These are phyloP conservation scores for Exsudoporus floridanus DNA, from an alignment of 1,284 basidiomycete genomes.

Conservation along the genomic window DNA sequence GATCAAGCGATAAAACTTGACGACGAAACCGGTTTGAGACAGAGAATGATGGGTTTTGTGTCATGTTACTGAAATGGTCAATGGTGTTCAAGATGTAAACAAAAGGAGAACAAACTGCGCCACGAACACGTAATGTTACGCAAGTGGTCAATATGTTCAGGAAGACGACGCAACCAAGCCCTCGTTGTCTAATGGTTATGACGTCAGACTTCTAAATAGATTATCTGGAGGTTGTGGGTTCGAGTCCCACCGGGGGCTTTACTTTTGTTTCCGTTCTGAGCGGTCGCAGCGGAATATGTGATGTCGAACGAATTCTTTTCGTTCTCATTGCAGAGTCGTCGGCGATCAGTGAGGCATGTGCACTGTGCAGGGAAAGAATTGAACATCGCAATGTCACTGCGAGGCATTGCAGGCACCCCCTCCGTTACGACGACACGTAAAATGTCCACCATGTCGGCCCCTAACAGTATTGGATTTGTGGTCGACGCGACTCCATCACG, in stretches of 20 bases:
- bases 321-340: not conserved
- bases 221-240: slow-evolving; percentile 75
- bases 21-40: not conserved
- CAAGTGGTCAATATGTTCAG: not conserved
- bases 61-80: too few species aligned
- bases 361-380: not conserved
- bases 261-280: slow-evolving; percentile 16
- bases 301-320: not conserved
- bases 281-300: not conserved
- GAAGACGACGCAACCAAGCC: slow-evolving; percentile 33
- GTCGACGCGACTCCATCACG: too few species aligned
- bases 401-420: not conserved
- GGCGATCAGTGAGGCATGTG: not conserved
- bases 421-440: slow-evolving; percentile 21
- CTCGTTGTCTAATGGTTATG: slow-evolving; percentile 77
- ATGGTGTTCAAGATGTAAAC: too few species aligned
- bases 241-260: slow-evolving; percentile 68
- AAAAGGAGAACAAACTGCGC: too few species aligned
- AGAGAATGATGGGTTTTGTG: not conserved
- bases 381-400: not conserved
- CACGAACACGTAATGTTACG: not conserved
- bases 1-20: not conserved
- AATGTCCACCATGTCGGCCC: slow-evolving; percentile 4
- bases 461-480: not conserved
- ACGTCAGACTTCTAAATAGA: slow-evolving; percentile 77